Evolutionary conservation across 495 filamentous ascomycete genomes (phyloP).

Genomic region (Penicillium arizonense): DNA sequence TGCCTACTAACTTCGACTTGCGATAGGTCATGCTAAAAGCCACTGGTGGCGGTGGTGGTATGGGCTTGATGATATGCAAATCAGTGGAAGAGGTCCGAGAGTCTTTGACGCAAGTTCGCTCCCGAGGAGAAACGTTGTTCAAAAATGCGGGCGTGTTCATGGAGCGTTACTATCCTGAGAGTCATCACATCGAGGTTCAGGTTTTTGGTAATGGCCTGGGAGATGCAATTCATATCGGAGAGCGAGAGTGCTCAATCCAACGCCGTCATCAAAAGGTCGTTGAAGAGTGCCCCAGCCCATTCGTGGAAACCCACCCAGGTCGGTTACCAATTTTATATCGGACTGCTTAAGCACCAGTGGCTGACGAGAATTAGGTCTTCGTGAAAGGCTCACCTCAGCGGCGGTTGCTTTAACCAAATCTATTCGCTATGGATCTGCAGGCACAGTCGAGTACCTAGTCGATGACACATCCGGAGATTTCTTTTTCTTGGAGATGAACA

Average conservation of each 20-base stretch:
- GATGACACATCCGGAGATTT: constrained; percentile 56
- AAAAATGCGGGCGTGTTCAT: constrained; percentile 48
- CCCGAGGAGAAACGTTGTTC: constrained; percentile 39
- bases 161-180: constrained; percentile 41
- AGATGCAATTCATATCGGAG: constrained; percentile 40
- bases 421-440: constrained; percentile 57
- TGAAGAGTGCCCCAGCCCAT: constrained; percentile 51
- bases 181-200: constrained; percentile 48
- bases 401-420: constrained; percentile 50
- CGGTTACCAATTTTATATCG: background rate
- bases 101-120: constrained; percentile 34
- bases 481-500: constrained; percentile 72
- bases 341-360: background rate
- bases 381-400: constrained; percentile 47
- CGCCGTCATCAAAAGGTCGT: constrained; percentile 58
- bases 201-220: constrained; percentile 45
- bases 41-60: constrained; percentile 58
- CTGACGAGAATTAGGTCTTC: constrained; percentile 30
- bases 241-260: constrained; percentile 49
- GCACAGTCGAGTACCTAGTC: constrained; percentile 65
- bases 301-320: constrained; percentile 34
- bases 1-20: background rate
- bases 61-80: constrained; percentile 48
- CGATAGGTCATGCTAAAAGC: constrained; percentile 54
- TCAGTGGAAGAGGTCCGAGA: constrained; percentile 36